A percentile compares a stretch with the other conserved stretches of the same genome.
phyloP scores from a whole-genome alignment of 306 rosid species.

The Prunus fruticosa region DNA sequence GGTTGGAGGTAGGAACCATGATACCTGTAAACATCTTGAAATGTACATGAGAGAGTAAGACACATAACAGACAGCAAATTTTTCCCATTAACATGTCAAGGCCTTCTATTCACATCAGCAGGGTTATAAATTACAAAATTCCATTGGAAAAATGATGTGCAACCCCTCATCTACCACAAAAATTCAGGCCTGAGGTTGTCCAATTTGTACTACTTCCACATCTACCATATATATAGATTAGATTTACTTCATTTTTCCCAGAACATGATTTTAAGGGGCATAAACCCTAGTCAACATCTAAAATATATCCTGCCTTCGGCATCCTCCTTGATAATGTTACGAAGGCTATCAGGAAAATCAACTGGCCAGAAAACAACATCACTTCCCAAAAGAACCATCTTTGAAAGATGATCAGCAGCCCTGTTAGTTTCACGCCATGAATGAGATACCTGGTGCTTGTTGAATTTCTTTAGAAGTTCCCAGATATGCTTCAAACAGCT shows the following conservation, averaged over 20 bases:
- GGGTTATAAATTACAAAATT: background rate
- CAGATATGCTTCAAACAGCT: slow-evolving; percentile 37
- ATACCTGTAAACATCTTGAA: too few species aligned
- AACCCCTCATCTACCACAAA: background rate
- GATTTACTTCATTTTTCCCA: background rate
- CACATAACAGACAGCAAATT: too few species aligned
- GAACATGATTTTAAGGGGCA: background rate
- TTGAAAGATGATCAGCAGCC: slow-evolving; percentile 69
- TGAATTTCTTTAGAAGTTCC: slow-evolving; percentile 41
- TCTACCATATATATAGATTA: background rate
- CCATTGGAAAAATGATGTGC: background rate
- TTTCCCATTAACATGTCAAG: too few species aligned
- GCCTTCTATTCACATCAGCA: background rate
- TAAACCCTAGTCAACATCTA: slow-evolving; percentile 23
- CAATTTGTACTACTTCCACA: background rate
- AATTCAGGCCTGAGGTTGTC: background rate
- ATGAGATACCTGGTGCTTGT: slow-evolving; percentile 44
- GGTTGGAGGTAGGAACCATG: too few species aligned
- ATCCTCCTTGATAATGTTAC: slow-evolving; percentile 46
- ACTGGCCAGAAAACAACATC: slow-evolving; percentile 53
- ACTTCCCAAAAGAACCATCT: slow-evolving; percentile 38
- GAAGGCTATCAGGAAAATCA: slow-evolving; percentile 47
- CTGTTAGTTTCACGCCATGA: slow-evolving; percentile 69
- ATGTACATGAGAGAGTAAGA: too few species aligned
- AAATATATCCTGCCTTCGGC: slow-evolving; percentile 51